phyloP scores from a whole-genome alignment of 2,329 filamentous ascomycete species.

The Tolypocladium paradoxum region DNA sequence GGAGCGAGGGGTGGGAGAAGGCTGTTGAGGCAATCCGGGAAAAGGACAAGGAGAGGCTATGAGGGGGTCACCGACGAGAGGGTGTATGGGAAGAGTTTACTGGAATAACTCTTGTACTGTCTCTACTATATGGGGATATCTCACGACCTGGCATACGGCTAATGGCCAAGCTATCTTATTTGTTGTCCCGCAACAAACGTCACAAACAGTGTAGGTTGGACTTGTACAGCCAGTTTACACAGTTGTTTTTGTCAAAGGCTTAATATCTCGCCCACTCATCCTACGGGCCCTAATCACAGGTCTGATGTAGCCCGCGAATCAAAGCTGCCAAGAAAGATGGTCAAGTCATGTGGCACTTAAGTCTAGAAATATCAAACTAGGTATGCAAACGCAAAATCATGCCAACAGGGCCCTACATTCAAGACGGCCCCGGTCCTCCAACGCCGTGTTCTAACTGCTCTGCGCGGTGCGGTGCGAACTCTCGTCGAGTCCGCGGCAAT shows the following conservation, averaged over 20 bases:
- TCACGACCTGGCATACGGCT: not conserved
- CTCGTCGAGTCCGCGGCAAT: not conserved
- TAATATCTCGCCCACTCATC: not conserved
- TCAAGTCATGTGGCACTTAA: not conserved
- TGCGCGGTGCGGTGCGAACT: not conserved
- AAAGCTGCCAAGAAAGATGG: no score
- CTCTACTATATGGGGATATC: constrained; percentile 16
- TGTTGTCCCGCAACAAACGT: not conserved
- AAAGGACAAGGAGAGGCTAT: constrained; percentile 40
- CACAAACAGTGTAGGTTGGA: not conserved
- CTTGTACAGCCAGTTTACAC: not conserved
- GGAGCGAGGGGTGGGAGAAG: constrained; percentile 41
- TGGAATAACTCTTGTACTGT: constrained; percentile 17
- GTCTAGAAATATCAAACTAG: not conserved
- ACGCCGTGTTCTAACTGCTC: not conserved
- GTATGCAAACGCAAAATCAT: not conserved
- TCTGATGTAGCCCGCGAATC: no score
- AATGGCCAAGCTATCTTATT: not conserved
- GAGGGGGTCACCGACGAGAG: constrained; percentile 10
- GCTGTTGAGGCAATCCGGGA: constrained; percentile 39
- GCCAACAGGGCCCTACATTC: not conserved
- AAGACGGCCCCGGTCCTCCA: not conserved
- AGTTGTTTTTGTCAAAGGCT: not conserved
- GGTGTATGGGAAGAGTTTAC: constrained; percentile 1
- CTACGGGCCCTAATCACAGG: not conserved